Base-by-base conservation (phyloP, 2,329 filamentous ascomycete genomes). In the Lecanicillium sp. region DNA sequence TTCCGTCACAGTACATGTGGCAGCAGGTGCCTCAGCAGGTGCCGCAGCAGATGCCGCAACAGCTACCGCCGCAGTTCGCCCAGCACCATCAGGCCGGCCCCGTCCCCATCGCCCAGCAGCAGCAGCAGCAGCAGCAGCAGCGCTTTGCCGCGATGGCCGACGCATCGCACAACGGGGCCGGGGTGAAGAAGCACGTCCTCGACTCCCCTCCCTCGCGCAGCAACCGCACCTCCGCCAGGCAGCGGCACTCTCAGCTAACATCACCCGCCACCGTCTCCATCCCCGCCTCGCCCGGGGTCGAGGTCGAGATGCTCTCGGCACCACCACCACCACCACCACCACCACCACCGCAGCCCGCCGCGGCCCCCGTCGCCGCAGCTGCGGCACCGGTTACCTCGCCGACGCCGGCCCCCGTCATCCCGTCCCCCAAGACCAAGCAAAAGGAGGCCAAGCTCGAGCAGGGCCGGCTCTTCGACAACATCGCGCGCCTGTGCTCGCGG, bases 401-500 rank as follows among this genome's bases (percentile, higher is more conserved):
- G 45, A 21, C 24, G 20, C 15, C 37, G 41, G 26, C 40, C 48
- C 9, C 52, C 41, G 48, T 52, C 19, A 20, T n/a, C n/a, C n/a
- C n/a, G n/a, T 48, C 40, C 44, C 39, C 42, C 27, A 11, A 50
- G 20, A 36, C 38, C 11, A 40, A 11, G 10, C 42, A n/a, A n/a
- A n/a, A n/a, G n/a, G 11, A 50, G 20, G 38, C 38, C 11, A 40
- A 11, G 10, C 42, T n/a, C 40, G 51, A 50, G 19, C 51, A 52
- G 24, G 12, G 48, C 9, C 43, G 29, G 60, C 33, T 48, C 3
- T 54, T 56, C 9, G 56, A 61, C 44, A 56, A 55, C 5, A 63
- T 73, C 6, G 26, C 48, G 2, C 49, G 52, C 7, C 62, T 74
- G 19, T 67, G 67, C 40, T 35, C 19, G 0, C 51, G 47, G 0